Conservation (phyloP, 2,329 filamentous ascomycete species). For the Bipolaris zeicola region DNA sequence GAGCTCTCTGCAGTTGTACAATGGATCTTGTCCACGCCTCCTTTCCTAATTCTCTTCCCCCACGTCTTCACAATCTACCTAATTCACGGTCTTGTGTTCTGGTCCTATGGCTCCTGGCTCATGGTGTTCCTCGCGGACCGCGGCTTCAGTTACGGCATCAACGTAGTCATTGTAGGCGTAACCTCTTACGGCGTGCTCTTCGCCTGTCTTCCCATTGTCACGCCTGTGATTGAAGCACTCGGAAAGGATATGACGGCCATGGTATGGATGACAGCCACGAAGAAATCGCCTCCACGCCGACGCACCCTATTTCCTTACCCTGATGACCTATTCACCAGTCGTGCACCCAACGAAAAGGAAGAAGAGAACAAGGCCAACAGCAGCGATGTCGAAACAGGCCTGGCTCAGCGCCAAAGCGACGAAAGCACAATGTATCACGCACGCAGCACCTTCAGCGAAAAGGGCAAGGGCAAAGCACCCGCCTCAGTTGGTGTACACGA, state of each 20-base stretch:
- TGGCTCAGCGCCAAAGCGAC: neutral
- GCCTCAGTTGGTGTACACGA: neutral
- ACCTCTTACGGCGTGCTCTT: constrained; percentile 46
- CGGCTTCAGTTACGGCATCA: constrained; percentile 42
- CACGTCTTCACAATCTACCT: constrained; percentile 59
- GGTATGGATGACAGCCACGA: constrained; percentile 45
- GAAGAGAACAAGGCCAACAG: neutral
- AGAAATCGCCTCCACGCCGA: constrained; percentile 42
- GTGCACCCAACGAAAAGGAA: constrained; percentile 12
- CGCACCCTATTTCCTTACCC: constrained; percentile 44
- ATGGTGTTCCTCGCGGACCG: constrained; percentile 41
- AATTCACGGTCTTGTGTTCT: constrained; percentile 56
- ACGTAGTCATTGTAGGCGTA: constrained; percentile 44
- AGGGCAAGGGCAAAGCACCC: neutral
- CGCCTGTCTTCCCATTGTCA: constrained; percentile 43
- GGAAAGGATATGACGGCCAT: constrained; percentile 48
- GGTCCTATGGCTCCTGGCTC: constrained; percentile 49
- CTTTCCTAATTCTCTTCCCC: constrained; percentile 53
- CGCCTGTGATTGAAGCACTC: constrained; percentile 47
- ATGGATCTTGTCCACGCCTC: constrained; percentile 48
- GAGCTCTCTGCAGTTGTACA: constrained; percentile 47
- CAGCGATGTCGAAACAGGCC: neutral
- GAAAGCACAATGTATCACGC: neutral
- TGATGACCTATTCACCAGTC: constrained; percentile 19
- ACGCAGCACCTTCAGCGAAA: neutral